Percentiles rank a stretch among this genome's conserved stretches.
Evolutionary conservation across 257 asterid species (phyloP).

Genomic region (Jaltomata sinuosa): DNA sequence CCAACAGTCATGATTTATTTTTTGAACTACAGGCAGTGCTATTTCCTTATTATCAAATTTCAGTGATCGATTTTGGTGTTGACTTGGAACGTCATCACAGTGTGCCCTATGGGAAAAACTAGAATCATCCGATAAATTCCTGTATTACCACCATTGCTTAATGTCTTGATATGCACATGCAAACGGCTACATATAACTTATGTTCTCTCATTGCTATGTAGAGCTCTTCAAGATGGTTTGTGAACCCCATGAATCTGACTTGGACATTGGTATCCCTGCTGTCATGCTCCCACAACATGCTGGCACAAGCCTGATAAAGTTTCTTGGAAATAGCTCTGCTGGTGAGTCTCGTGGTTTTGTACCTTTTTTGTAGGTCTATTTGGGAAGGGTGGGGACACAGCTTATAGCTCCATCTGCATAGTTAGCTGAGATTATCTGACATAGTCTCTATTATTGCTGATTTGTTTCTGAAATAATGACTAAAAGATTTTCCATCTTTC

Average conservation of each 20-base stretch:
- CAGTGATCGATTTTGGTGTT: background rate
- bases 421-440: background rate
- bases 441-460: background rate
- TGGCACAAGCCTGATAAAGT: constrained; percentile 47
- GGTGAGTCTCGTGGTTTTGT: constrained; percentile 34
- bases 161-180: background rate
- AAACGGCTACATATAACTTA: background rate
- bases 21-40: background rate
- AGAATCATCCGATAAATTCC: background rate
- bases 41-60: background rate
- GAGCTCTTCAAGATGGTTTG: constrained; percentile 99
- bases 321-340: constrained; percentile 36
- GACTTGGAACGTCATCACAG: background rate
- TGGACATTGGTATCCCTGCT: constrained; percentile 61
- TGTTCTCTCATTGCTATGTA: constrained; percentile 14
- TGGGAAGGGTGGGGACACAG: background rate
- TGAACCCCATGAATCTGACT: constrained; percentile 63
- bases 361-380: background rate
- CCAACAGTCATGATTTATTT: background rate
- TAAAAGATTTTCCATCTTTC: constrained; percentile 7
- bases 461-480: background rate
- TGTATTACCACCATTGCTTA: background rate
- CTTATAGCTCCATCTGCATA: background rate
- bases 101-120: background rate
- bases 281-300: constrained; percentile 97